Base-by-base conservation (phyloP, 2,329 filamentous ascomycete species). In the Domatiomyces catenatus region DNA sequence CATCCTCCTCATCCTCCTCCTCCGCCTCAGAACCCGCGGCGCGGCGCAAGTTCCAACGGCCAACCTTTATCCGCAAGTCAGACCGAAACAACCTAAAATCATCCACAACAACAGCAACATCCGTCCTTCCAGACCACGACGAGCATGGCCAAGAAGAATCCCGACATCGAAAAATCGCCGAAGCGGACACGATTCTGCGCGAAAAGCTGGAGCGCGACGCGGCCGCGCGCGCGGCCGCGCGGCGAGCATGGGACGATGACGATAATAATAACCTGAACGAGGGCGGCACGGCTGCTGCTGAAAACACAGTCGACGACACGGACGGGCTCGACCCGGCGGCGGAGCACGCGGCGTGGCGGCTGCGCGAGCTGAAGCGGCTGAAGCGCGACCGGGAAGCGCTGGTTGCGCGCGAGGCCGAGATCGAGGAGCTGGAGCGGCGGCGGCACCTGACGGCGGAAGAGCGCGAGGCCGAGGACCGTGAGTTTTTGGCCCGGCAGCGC, bases 301-400 rank as follows among this genome's bases (percentile, higher is more conserved):
- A 79, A 52, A 80, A 81, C 32, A 84, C 86, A 46, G 82, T 96
- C 18, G 87, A 96, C 66, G 92, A 94, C 61, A 86, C 83, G 1
- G 92, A 98, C 64, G 86, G 80, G 36, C 61, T 89, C 2, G 88
- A 96, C 64, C 85, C 86, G 0, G 88, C 84, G 55, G 88, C 86
- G 6, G 92, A 98, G 66, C 79, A 83, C 55, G 88, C 88, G 5
- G 88, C 89, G 0, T 98, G 92, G 90, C 92, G 90, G 64, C 75
- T 98, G 47, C 82, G 92, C 47, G 92, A 98, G 69, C 75, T 98
- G 43, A 83, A 83, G 66, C 83, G 92, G 7, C 80, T 96, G 58
- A 89, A 90, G 69, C 80, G 92, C 48, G 85, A 92, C 60, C 81
- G 92, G 22, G 81, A 88, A 59, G 80, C 80, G 1, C 89, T 98